phyloP scores from a whole-genome alignment of 2,329 filamentous ascomycete species.

The Curvularia sp. region DNA sequence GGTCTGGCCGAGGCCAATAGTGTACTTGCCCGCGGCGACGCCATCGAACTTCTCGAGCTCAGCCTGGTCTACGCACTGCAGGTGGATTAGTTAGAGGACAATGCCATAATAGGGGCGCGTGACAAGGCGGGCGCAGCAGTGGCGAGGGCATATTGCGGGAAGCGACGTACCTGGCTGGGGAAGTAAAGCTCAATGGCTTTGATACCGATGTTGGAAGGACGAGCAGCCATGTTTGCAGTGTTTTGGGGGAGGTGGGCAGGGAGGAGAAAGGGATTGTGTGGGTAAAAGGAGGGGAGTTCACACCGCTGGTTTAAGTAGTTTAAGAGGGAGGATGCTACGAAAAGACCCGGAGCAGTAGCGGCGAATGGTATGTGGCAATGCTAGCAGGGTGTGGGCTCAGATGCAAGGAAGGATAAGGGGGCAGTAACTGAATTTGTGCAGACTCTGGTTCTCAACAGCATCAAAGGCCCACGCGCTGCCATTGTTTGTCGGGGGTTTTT shows the following conservation, averaged over 20 bases:
- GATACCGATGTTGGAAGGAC: slow-evolving; percentile 60
- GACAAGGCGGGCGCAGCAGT: background rate
- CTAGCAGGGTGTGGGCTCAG: slow-evolving; percentile 26
- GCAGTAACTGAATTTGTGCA: slow-evolving; percentile 37
- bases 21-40: slow-evolving; percentile 60
- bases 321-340: slow-evolving; percentile 29
- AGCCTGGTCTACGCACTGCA: slow-evolving; percentile 60
- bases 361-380: slow-evolving; percentile 43
- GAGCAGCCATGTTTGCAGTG: slow-evolving; percentile 51
- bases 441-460: slow-evolving; percentile 36
- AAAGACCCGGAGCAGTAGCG: slow-evolving; percentile 48
- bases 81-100: slow-evolving; percentile 20
- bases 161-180: slow-evolving; percentile 57
- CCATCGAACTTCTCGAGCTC: slow-evolving; percentile 64
- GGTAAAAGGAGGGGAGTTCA: slow-evolving; percentile 32
- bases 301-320: slow-evolving; percentile 49
- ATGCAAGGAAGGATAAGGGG: slow-evolving; percentile 24
- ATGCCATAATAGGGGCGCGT: slow-evolving; percentile 17
- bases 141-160: slow-evolving; percentile 7
- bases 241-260: slow-evolving; percentile 23
- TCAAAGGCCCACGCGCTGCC: slow-evolving; percentile 29
- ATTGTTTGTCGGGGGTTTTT: slow-evolving; percentile 17
- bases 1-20: slow-evolving; percentile 62
- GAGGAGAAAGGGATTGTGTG: slow-evolving; percentile 25
- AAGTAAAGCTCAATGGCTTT: slow-evolving; percentile 64